Evolutionary conservation across 208 protist species (phyloP).

Genomic region (Phytomonas sp.): DNA sequence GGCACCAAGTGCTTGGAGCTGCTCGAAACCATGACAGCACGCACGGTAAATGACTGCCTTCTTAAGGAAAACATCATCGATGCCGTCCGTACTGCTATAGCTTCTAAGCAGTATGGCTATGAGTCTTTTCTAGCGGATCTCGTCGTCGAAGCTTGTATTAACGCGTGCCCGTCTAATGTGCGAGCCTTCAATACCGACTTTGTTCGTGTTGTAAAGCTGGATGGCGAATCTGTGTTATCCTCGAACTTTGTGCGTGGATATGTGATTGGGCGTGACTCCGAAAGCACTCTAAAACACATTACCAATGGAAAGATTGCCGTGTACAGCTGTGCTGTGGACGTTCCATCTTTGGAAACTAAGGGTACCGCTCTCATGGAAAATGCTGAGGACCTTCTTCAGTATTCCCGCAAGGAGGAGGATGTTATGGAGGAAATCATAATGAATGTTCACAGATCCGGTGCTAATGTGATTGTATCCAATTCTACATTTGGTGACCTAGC

Average conservation of each 20-base stretch:
- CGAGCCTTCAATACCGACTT: conserved; percentile 99
- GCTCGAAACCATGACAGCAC: conserved; percentile 59
- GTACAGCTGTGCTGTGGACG: conserved; percentile 96
- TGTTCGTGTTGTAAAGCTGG: conserved; percentile 98
- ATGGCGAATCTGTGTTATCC: conserved; percentile 93
- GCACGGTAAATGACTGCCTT: conserved; percentile 78
- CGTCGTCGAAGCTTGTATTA: conserved; percentile 94
- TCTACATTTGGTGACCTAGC: conserved; percentile 97
- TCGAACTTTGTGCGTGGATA: conserved; percentile 95
- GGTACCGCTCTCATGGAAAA: conserved; percentile 96
- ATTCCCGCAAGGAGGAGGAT: conserved; percentile 96
- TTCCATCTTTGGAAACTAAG: conserved; percentile 97
- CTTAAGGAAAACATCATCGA: conserved; percentile 65
- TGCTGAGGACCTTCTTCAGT: conserved; percentile 97
- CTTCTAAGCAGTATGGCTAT: conserved; percentile 96
- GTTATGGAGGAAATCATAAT: conserved; percentile 95
- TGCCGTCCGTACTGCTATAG: conserved; percentile 80
- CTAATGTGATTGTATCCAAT: conserved; percentile 97
- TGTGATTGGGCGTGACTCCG: conserved; percentile 92
- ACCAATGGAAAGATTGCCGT: conserved; percentile 97
- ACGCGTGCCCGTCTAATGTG: conserved; percentile 94
- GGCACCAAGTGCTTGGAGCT: conserved; percentile 89
- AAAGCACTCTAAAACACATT: conserved; percentile 90
- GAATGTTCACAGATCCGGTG: conserved; percentile 93
- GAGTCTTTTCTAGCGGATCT: conserved; percentile 93